These are phyloP conservation scores for Trichosporon faecale DNA, from an alignment of 1,284 basidiomycete species.

Conservation along the genomic window DNA sequence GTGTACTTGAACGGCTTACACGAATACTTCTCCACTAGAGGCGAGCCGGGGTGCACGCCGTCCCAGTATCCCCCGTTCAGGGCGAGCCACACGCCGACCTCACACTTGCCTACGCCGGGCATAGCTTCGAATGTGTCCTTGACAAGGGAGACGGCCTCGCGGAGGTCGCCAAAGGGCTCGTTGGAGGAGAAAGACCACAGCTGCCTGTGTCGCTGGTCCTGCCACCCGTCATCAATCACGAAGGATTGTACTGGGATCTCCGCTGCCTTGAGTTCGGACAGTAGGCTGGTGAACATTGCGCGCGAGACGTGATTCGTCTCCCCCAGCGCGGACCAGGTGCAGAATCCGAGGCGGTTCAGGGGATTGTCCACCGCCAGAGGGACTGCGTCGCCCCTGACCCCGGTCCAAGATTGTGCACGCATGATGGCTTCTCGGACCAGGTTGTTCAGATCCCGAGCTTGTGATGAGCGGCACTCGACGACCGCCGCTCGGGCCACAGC, in stretches of 20 bases:
- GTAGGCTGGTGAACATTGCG: slow-evolving; percentile 12
- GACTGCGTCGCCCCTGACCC: not conserved
- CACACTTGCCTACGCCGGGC: not conserved
- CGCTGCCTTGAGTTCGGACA: slow-evolving; percentile 10
- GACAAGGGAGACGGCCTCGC: slow-evolving; percentile 6
- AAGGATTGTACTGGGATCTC: slow-evolving; percentile 33
- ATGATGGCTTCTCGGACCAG: slow-evolving; percentile 8
- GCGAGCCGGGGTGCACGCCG: slow-evolving; percentile 32
- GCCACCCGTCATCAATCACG: slow-evolving; percentile 47
- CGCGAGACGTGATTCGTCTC: slow-evolving; percentile 19
- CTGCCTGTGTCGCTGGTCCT: slow-evolving; percentile 24
- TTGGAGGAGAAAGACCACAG: slow-evolving; percentile 21
- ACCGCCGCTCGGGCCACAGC: not conserved
- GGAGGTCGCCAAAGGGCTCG: slow-evolving; percentile 12
- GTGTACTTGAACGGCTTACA: slow-evolving; percentile 25
- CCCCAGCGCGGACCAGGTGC: slow-evolving; percentile 23
- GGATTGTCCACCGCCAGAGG: not conserved
- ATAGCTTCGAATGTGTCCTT: slow-evolving; percentile 11
- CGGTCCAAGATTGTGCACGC: slow-evolving; percentile 7
- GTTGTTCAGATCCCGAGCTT: not conserved
- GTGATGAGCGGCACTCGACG: not conserved
- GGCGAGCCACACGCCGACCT: slow-evolving; percentile 38
- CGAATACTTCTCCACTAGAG: slow-evolving; percentile 29
- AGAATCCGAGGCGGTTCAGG: slow-evolving; percentile 22
- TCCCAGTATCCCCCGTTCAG: slow-evolving; percentile 42